Conservation (phyloP, 129 eudicot genomes). For the Lonicera japonica region DNA sequence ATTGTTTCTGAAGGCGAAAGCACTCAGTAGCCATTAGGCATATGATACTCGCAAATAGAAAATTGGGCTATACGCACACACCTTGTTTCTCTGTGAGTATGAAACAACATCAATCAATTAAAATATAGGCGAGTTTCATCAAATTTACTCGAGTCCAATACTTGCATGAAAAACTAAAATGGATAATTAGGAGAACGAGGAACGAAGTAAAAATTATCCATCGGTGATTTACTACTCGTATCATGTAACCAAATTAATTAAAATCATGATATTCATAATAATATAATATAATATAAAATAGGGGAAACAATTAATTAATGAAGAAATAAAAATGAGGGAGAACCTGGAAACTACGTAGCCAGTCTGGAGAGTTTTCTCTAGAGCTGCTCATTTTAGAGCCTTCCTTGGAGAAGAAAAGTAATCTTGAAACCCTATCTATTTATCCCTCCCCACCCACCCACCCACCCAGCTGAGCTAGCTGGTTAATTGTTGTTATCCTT, state of each 20-base stretch:
- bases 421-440: conserved; percentile 4
- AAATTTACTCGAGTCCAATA: too few relatives aligned
- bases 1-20: neutral
- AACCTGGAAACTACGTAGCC: conserved; percentile 75
- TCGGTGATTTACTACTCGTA: too few relatives aligned
- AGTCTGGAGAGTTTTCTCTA: conserved; percentile 84
- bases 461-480: too few relatives aligned
- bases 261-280: too few relatives aligned
- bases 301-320: neutral
- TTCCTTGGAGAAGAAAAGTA: neutral
- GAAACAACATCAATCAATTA: too few relatives aligned
- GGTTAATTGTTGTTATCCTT: too few relatives aligned
- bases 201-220: neutral
- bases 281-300: neutral
- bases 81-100: too few relatives aligned
- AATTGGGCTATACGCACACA: too few relatives aligned
- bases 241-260: neutral
- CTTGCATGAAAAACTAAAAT: neutral
- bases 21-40: too few relatives aligned
- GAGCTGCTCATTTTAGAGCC: conserved; percentile 47
- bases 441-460: too few relatives aligned
- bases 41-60: too few relatives aligned
- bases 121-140: too few relatives aligned
- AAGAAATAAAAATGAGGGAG: neutral
- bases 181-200: neutral